These are phyloP conservation scores for Colletotrichum zoysiae DNA, from an alignment of 2,329 filamentous ascomycete species.

Conservation along the genomic window DNA sequence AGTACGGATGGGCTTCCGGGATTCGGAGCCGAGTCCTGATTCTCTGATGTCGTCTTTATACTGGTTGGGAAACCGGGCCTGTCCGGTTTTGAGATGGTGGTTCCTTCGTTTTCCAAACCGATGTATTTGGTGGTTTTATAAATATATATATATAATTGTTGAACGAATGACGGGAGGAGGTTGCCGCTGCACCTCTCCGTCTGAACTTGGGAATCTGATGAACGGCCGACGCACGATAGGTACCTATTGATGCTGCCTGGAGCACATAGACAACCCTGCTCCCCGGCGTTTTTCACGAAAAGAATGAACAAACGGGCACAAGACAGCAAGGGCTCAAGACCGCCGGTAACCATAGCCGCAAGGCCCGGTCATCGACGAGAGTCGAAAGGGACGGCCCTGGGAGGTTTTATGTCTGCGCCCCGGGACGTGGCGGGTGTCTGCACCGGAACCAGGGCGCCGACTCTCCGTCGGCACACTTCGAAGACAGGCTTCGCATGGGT, in stretches of 20 bases:
- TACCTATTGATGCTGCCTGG: not conserved
- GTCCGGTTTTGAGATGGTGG: not conserved
- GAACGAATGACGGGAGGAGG: no score
- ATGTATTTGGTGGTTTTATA: not conserved
- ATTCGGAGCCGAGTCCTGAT: not conserved
- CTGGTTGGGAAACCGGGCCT: not conserved
- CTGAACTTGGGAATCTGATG: not conserved
- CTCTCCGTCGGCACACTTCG: not conserved
- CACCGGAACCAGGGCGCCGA: not conserved
- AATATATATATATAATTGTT: no score
- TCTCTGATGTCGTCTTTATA: not conserved
- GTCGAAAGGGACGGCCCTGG: not conserved
- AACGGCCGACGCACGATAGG: not conserved
- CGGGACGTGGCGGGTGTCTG: not conserved
- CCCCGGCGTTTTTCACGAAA: not conserved
- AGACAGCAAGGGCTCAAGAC: not conserved
- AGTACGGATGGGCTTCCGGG: not conserved
- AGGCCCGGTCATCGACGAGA: not conserved
- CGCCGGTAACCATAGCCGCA: not conserved
- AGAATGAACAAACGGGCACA: not conserved
- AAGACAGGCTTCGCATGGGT: not conserved
- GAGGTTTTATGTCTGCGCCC: not conserved
- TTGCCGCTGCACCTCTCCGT: not conserved
- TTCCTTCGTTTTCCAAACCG: not conserved
- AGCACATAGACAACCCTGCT: not conserved